Conservation (phyloP, 306 rosid species). For the Prunus padus region DNA sequence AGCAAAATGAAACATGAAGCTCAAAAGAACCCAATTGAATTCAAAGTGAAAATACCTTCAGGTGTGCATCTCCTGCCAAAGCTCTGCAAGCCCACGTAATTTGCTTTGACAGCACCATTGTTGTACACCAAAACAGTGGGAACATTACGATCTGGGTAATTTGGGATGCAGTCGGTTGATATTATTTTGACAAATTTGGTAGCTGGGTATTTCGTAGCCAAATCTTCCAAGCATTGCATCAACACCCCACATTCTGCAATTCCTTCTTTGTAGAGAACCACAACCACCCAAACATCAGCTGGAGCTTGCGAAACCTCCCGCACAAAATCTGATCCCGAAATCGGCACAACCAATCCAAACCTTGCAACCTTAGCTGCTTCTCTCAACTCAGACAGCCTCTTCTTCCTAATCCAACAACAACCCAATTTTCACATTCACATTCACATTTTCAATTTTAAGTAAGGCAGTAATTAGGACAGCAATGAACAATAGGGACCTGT, state of each 20-base stretch:
- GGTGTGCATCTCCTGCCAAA: slow-evolving; percentile 93
- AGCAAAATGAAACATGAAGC: background rate
- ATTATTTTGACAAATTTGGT: slow-evolving; percentile 94
- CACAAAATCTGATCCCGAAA: slow-evolving; percentile 92
- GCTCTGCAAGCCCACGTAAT: slow-evolving; percentile 70
- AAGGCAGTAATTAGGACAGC: no score
- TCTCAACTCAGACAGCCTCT: slow-evolving; percentile 84
- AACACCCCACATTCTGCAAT: slow-evolving; percentile 75
- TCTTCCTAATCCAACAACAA: slow-evolving; percentile 49
- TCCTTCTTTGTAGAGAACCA: slow-evolving; percentile 87
- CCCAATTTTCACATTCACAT: no score
- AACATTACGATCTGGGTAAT: slow-evolving; percentile 83
- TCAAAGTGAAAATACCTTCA: slow-evolving; percentile 59
- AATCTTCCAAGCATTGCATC: slow-evolving; percentile 85
- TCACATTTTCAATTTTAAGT: no score
- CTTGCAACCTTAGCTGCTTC: slow-evolving; percentile 74
- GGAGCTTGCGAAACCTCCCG: slow-evolving; percentile 98
- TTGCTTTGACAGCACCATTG: slow-evolving; percentile 89
- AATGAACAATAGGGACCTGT: slow-evolving; percentile 4
- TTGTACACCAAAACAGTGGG: slow-evolving; percentile 89
- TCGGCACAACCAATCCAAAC: slow-evolving; percentile 79
- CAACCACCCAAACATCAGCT: slow-evolving; percentile 98
- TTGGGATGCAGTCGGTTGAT: slow-evolving; percentile 96
- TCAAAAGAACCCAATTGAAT: background rate
- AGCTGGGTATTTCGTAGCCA: slow-evolving; percentile 75